Evolutionary conservation across 2,329 filamentous ascomycete genomes (phyloP).

Genomic region (Penicillium decumbens): DNA sequence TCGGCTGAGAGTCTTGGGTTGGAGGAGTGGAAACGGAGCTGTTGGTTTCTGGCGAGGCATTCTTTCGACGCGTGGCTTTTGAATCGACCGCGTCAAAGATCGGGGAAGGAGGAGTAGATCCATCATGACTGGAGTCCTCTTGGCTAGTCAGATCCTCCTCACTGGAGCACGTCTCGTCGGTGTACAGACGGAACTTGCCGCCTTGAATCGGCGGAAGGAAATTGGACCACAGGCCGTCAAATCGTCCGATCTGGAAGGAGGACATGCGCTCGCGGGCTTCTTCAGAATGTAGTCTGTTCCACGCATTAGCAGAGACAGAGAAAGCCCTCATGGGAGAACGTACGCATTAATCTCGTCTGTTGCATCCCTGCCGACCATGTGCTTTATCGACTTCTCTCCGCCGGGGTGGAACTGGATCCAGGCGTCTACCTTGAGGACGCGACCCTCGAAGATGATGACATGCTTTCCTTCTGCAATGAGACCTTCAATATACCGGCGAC

Average conservation of each 20-base stretch:
- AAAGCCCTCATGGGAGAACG: constrained; percentile 32
- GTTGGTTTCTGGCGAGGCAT: constrained; percentile 24
- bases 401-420: constrained; percentile 91
- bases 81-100: constrained; percentile 54
- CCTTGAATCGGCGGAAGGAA: constrained; percentile 90
- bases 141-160: constrained; percentile 29
- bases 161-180: constrained; percentile 43
- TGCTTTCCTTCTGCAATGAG: constrained; percentile 76
- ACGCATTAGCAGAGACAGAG: background rate
- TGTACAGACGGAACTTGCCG: constrained; percentile 63
- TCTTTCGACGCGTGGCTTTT: constrained; percentile 37
- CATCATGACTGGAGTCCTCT: constrained; percentile 48
- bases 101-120: constrained; percentile 55
- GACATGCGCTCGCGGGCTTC: constrained; percentile 73
- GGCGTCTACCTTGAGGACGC: constrained; percentile 79
- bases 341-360: constrained; percentile 92
- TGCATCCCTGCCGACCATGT: constrained; percentile 91
- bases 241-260: constrained; percentile 74
- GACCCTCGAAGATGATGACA: constrained; percentile 74
- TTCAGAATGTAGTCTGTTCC: constrained; percentile 68
- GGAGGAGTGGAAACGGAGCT: constrained; percentile 27
- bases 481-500: constrained; percentile 66
- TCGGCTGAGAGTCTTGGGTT: constrained; percentile 31
- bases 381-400: constrained; percentile 81
- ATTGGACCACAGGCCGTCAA: constrained; percentile 79